Conservation (phyloP, 441 rosid species). For the Populus hybrid region DNA sequence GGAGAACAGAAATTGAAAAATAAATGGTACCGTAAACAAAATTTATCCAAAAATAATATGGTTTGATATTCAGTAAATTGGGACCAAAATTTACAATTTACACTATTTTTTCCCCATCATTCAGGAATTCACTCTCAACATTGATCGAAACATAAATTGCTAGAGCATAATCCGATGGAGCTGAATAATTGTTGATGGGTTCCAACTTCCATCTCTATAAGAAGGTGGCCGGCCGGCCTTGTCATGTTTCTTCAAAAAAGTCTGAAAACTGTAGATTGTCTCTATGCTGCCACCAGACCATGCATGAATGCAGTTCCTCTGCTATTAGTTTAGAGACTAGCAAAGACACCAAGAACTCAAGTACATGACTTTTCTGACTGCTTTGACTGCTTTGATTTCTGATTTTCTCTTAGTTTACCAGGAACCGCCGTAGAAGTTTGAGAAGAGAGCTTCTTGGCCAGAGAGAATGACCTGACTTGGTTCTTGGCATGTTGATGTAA, state of each 20-base stretch:
- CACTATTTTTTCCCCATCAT: neutral
- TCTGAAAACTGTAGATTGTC: too few species aligned
- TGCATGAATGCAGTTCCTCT: too few species aligned
- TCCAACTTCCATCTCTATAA: too few species aligned
- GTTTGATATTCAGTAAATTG: neutral
- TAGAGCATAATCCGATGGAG: too few species aligned
- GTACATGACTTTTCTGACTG: constrained; percentile 29
- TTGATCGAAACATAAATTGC: too few species aligned
- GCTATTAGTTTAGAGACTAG: too few species aligned
- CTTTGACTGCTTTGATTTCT: constrained; percentile 12
- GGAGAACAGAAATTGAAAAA: neutral
- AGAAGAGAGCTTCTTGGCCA: constrained; percentile 27
- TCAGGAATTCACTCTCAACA: too few species aligned
- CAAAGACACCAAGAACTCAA: constrained; percentile 22
- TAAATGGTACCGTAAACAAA: neutral
- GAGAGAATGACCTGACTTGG: constrained; percentile 29
- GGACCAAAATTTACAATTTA: neutral
- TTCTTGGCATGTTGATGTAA: constrained; percentile 39
- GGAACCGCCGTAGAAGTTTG: neutral
- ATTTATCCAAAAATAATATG: neutral
- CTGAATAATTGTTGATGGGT: too few species aligned
- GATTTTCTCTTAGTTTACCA: neutral
- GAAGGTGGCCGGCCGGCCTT: neutral
- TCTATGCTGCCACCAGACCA: too few species aligned
- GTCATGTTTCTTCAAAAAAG: neutral